Evolutionary conservation across 805 yeast genomes (phyloP).

Genomic region (Pichia membranifaciens): DNA sequence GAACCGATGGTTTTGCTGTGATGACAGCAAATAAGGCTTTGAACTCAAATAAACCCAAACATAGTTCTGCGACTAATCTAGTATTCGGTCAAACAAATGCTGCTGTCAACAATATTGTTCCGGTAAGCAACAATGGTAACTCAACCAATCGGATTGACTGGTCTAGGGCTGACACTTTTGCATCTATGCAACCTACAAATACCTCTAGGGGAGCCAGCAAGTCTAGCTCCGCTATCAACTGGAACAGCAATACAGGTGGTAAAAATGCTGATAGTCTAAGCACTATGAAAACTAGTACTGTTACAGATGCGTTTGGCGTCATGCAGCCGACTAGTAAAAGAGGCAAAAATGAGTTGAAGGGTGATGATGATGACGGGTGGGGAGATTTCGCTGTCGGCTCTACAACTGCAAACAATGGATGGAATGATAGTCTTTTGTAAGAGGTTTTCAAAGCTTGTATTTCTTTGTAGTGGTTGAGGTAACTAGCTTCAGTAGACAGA

Average conservation of each 20-base stretch:
- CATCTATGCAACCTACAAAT: slow-evolving; percentile 12
- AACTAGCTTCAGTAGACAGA: too few species aligned
- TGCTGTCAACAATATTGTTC: not conserved
- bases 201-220: not conserved
- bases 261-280: not conserved
- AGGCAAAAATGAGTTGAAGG: not conserved
- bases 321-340: slow-evolving; percentile 5
- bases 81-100: slow-evolving; percentile 6
- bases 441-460: too few species aligned
- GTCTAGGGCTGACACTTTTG: slow-evolving; percentile 5
- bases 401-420: slow-evolving; percentile 1
- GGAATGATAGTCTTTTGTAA: slow-evolving; percentile 15
- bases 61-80: not conserved
- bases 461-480: too few species aligned
- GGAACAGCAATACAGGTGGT: not conserved
- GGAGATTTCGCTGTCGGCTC: slow-evolving; percentile 12
- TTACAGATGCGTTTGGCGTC: not conserved
- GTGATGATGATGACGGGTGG: slow-evolving; percentile 14
- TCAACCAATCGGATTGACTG: slow-evolving; percentile 8
- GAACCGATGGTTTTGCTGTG: not conserved
- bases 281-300: not conserved
- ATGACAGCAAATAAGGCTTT: slow-evolving; percentile 1
- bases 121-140: not conserved
- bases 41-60: not conserved
- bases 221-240: not conserved